Evolutionary conservation across 106 monocot species (phyloP), one percentile per base, ranked within the genome.

Genomic region (Dactylorhiza incarnata): DNA sequence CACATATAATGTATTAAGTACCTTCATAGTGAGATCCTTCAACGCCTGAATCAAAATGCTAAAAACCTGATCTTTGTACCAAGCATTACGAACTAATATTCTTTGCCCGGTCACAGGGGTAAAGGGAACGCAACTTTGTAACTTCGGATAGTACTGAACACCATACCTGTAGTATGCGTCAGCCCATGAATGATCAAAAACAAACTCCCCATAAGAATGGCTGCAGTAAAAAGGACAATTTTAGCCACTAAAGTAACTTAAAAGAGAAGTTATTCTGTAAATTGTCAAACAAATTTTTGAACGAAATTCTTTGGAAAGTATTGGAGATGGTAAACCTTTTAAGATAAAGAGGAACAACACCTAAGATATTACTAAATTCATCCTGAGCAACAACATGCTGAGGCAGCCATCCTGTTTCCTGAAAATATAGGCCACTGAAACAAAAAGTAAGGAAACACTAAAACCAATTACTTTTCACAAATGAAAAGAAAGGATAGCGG

Each of bases 161-260:
- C 97, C 97, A 83, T 94, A 97, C 83, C 89, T 87, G 49, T 94
- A 88, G 81, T 91, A 94, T 73, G 97, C 89, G 85, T 97, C 91
- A 48, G 97, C 97, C 97, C 97, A 97, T n/a, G 94, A 89, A 73
- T 97, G 84, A 59, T 97, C 97, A 85, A 97, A 97, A 45, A 97
- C 97, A 86, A 81, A 97, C 75, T 97, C 97, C 67, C 97, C 97
- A 79, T 89, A 91, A 23, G 97, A 97, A 72, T 97, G 97, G 80
- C 97, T 97, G 91, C 76, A 84, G 5, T 0, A 77, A 54, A 49
- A 79, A 49, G n/a, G 17, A 48, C 19, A 65, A 29, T 10, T 29
- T 77, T 45, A 70, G 77, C 62, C 6, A 73, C 44, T 79, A 50
- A 73, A 62, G 43, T 10, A 69, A 17, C 37, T 1, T 45, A 44